A percentile compares a stretch with the other conserved stretches of the same genome.
Conservation (phyloP, 1,284 basidiomycete species). For the Laetiporus sulphureus region DNA sequence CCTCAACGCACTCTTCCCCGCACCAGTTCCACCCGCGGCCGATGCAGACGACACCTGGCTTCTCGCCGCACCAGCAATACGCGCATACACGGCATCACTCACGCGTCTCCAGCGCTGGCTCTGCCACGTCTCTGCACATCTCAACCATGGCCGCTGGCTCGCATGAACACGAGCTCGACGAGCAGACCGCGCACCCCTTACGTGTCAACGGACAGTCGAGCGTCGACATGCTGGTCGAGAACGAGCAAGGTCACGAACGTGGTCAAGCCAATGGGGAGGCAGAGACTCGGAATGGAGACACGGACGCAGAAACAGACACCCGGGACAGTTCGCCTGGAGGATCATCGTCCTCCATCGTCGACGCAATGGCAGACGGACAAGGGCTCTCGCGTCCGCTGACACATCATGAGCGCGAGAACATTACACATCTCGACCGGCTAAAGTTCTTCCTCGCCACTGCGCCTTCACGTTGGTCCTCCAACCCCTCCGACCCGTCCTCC, state of each 20-base stretch:
- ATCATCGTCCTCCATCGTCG: constrained; percentile 16
- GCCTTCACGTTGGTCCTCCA: constrained; percentile 52
- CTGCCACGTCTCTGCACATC: constrained; percentile 19
- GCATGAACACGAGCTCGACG: constrained; percentile 22
- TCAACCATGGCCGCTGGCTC: constrained; percentile 18
- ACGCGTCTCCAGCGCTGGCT: constrained; percentile 5
- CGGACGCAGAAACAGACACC: no score
- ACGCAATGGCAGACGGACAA: constrained; percentile 28
- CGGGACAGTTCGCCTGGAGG: no score
- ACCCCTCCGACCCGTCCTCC: constrained; percentile 11
- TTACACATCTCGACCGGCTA: constrained; percentile 69
- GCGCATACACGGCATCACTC: constrained; percentile 2
- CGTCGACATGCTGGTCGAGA: constrained; percentile 1
- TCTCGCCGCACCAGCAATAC: not conserved
- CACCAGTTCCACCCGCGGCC: constrained; percentile 10
- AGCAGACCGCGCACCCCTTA: constrained; percentile 27
- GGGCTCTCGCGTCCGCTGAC: constrained; percentile 52
- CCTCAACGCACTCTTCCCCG: constrained; percentile 11
- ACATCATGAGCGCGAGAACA: constrained; percentile 55
- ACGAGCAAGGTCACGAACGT: constrained; percentile 3
- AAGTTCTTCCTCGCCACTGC: constrained; percentile 87
- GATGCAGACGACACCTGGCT: constrained; percentile 4
- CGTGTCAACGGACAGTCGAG: constrained; percentile 12
- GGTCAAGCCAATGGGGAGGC: no score
- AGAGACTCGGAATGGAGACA: no score